Evolutionary conservation across 1,284 basidiomycete genomes (phyloP).

Genomic region (Puccinia novopanici): DNA sequence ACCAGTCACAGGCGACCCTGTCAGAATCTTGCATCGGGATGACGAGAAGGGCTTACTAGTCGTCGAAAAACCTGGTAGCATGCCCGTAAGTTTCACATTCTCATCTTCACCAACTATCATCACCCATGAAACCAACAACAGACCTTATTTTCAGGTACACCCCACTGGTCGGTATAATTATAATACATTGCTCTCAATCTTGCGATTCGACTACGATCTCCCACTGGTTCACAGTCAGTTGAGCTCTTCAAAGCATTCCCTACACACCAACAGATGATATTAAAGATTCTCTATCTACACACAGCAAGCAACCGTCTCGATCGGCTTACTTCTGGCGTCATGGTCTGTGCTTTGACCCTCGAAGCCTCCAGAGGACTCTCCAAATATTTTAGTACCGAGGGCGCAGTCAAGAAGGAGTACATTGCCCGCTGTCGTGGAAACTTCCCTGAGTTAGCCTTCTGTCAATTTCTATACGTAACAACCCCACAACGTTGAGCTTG

Average conservation of each 20-base stretch:
- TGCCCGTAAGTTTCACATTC: constrained; percentile 60
- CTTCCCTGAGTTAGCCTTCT: constrained; percentile 72
- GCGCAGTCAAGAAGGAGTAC: constrained; percentile 84
- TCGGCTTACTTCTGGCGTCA: constrained; percentile 88
- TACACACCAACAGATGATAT: background rate
- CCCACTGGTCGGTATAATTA: constrained; percentile 82
- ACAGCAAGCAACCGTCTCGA: constrained; percentile 91
- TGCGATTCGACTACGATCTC: constrained; percentile 80
- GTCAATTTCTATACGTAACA: background rate
- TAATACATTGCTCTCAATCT: constrained; percentile 83
- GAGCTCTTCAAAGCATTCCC: background rate
- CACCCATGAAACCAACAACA: constrained; percentile 25
- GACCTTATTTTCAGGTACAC: constrained; percentile 63
- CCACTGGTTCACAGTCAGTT: constrained; percentile 77
- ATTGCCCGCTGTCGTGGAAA: constrained; percentile 78
- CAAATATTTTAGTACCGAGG: constrained; percentile 72
- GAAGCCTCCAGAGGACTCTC: constrained; percentile 73
- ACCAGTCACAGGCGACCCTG: constrained; percentile 81
- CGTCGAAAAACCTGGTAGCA: constrained; percentile 90
- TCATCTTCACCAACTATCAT: constrained; percentile 63
- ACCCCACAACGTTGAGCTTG: background rate
- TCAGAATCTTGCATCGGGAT: constrained; percentile 78
- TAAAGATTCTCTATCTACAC: background rate
- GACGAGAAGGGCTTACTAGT: constrained; percentile 79
- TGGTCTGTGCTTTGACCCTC: constrained; percentile 84